Evolutionary conservation across 1,284 basidiomycete genomes (phyloP), one percentile per base, ranked within the genome.

Genomic region (Lignosus rhinocerotis): DNA sequence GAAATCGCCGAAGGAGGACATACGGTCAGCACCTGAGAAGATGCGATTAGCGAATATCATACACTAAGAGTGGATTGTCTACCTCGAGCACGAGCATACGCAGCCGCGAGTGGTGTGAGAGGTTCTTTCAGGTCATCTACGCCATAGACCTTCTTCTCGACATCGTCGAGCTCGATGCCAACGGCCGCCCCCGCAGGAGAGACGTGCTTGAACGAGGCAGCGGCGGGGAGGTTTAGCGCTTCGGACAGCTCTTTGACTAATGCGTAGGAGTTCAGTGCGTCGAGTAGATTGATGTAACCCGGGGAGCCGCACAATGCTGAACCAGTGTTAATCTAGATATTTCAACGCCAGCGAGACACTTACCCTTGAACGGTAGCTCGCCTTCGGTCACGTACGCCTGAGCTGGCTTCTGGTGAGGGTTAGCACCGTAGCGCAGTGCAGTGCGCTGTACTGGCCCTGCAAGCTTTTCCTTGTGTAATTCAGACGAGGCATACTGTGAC

Each of bases 1-100:
- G 74, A 99, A 97, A 79, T 99, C 97, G 25, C 96, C 96, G 72
- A 99, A 99, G 6, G 94, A 98, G 1, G 95, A 98, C 96, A 99
- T 99, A 56, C 96, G 89, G 75, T 99, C 97, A 17, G 96, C 97
- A 64, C 95, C 90, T 91, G 66, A 16, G n/a, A 43, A 17, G n/a
- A 14, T 12, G 11, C 12, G 11, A 11, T 45, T 8, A 45, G 43
- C 17, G 17, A 4, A n/a, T 16, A 16, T n/a, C 14, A 7, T 12
- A 42, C 14, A 17, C 8, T 12, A 12, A n/a, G 2, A 42, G 2
- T 3, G 6, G 6, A 14, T 30, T 30, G 43, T 59, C 81, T 51
- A 88, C 92, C 96, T 72, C 97, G 88, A 55, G 96, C 97, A 59
- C 97, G 90, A 41, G 96, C 96, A 70, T 99, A 99, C 1, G 97